These are phyloP conservation scores for Telopea speciosissima DNA, from an alignment of 177 flowering plant genomes.

Conservation along the genomic window DNA sequence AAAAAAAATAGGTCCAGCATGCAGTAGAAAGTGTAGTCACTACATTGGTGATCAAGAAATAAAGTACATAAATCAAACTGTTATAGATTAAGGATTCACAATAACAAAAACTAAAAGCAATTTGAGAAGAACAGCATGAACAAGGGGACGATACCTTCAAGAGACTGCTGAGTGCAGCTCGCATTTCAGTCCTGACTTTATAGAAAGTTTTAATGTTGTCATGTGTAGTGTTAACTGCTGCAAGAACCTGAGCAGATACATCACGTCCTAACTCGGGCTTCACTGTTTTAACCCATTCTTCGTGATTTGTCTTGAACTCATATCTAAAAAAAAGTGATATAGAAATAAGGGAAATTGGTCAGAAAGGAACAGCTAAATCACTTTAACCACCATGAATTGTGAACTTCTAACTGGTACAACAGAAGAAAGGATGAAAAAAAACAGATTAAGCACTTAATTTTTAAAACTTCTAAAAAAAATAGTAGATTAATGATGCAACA, in stretches of 20 bases:
- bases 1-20: not conserved
- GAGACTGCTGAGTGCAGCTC: slow-evolving; percentile 65
- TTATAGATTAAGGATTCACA: no score
- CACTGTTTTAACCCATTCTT: slow-evolving; percentile 73
- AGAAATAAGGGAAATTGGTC: slow-evolving; percentile 1
- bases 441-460: no score
- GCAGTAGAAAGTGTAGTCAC: no score
- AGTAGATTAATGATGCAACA: no score
- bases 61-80: no score
- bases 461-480: no score
- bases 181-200: slow-evolving; percentile 76
- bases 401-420: no score
- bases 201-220: slow-evolving; percentile 65
- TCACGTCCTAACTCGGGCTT: slow-evolving; percentile 68
- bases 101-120: not conserved
- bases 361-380: not conserved
- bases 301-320: slow-evolving; percentile 91
- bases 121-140: not conserved
- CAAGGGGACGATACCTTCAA: slow-evolving; percentile 50
- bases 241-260: slow-evolving; percentile 52
- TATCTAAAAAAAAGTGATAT: slow-evolving; percentile 46
- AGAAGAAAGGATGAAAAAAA: no score
- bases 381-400: no score
- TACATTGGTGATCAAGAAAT: no score
- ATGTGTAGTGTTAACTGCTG: slow-evolving; percentile 45